Conservation (phyloP, 768 basidiomycete genomes). For the Erythrobasidium yunnanense region DNA sequence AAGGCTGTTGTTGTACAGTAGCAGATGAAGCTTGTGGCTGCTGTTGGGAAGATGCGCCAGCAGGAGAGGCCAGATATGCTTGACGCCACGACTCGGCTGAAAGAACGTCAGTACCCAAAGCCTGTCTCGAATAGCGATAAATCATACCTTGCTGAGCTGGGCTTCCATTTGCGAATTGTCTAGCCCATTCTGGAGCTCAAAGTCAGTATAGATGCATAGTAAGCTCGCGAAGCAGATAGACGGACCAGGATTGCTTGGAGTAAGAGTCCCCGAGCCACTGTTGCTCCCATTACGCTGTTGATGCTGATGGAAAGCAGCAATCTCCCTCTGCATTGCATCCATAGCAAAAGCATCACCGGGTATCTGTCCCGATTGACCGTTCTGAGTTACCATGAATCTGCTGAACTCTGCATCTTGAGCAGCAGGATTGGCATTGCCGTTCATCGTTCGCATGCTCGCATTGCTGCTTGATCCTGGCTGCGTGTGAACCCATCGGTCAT, state of each 20-base stretch:
- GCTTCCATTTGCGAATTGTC: too few species aligned
- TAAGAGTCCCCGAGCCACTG: not conserved
- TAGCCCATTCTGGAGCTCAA: too few species aligned
- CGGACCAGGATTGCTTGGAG: not conserved
- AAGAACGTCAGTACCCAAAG: not conserved
- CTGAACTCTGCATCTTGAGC: too few species aligned
- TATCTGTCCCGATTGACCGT: not conserved
- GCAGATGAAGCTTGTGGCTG: too few species aligned
- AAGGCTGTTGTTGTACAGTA: not conserved
- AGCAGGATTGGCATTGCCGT: too few species aligned
- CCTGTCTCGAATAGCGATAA: not conserved
- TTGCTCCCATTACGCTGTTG: not conserved
- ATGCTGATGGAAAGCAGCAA: not conserved
- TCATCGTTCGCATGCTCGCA: constrained; percentile 14
- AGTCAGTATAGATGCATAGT: too few species aligned
- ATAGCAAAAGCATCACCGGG: constrained; percentile 8
- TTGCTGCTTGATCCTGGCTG: constrained; percentile 7
- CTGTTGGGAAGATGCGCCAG: not conserved
- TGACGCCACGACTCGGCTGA: constrained; percentile 11
- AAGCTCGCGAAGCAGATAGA: not conserved
- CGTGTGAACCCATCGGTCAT: constrained; percentile 48
- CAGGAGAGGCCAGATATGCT: not conserved
- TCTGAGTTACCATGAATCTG: too few species aligned
- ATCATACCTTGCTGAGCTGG: not conserved
- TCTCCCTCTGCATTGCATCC: constrained; percentile 25